Percentiles rank a stretch among this genome's conserved stretches.
phyloP scores from a whole-genome alignment of 768 basidiomycete species.

The Wakefieldia striispora region DNA sequence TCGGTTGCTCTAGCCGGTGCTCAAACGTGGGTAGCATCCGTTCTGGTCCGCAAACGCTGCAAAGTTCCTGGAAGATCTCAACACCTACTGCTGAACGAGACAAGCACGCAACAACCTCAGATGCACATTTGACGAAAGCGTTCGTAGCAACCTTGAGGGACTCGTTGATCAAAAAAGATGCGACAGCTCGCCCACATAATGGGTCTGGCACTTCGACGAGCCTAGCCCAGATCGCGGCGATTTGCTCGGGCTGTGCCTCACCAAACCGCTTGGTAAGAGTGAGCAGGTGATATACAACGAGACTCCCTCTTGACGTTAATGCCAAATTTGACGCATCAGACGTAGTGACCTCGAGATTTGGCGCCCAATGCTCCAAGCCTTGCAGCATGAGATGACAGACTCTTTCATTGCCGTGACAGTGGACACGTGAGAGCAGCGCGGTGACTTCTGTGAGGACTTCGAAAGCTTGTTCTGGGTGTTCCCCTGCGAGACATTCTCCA shows the following conservation, averaged over 20 bases:
- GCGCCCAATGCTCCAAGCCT: conserved; percentile 82
- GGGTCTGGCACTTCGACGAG: conserved; percentile 71
- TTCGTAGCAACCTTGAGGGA: conserved; percentile 80
- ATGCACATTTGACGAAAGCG: conserved; percentile 74
- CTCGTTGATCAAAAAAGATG: conserved; percentile 84
- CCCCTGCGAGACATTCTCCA: conserved; percentile 74
- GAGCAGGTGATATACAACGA: conserved; percentile 76
- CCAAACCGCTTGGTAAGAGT: conserved; percentile 77
- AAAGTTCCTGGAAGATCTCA: conserved; percentile 79
- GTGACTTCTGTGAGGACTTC: conserved; percentile 70
- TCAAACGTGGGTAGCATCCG: conserved; percentile 80
- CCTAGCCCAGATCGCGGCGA: conserved; percentile 75
- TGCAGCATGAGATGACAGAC: conserved; percentile 65
- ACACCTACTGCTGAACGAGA: conserved; percentile 73
- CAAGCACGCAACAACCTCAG: conserved; percentile 80
- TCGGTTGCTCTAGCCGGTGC: conserved; percentile 60
- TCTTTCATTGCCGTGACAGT: conserved; percentile 45
- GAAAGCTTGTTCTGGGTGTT: conserved; percentile 64
- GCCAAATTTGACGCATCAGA: conserved; percentile 38
- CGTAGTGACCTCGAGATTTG: conserved; percentile 58
- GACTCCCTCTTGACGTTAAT: conserved; percentile 47
- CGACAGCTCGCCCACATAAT: conserved; percentile 73
- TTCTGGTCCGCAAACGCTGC: conserved; percentile 77
- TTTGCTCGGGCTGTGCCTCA: conserved; percentile 73
- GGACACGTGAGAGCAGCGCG: conserved; percentile 66